A percentile compares a stretch with the other conserved stretches of the same genome.
phyloP scores from a whole-genome alignment of 192 early-diverging fungal genomes.

The Rhizophagus clarus region DNA sequence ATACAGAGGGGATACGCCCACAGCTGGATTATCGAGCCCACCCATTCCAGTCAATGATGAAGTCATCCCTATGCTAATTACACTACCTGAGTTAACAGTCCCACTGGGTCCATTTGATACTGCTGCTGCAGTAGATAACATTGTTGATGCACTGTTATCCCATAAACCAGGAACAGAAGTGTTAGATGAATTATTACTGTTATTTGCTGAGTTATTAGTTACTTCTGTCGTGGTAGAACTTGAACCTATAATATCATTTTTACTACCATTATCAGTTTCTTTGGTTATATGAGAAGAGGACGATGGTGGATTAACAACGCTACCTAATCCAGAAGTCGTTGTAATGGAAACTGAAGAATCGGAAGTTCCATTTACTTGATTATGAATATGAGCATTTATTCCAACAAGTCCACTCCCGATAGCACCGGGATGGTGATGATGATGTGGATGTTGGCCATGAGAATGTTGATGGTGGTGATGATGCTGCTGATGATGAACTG shows the following conservation, averaged over 20 bases:
- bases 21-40: background rate
- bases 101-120: background rate
- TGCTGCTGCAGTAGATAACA: constrained; percentile 1
- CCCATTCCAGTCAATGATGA: background rate
- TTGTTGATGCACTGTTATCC: background rate
- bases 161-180: constrained; percentile 6
- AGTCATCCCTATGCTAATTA: constrained; percentile 15
- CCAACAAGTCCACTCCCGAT: constrained; percentile 26
- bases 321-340: constrained; percentile 5
- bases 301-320: background rate
- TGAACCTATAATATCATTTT: background rate
- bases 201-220: constrained; percentile 3
- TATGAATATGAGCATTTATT: constrained; percentile 10
- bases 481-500: constrained; percentile 33
- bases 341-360: background rate
- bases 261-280: constrained; percentile 13
- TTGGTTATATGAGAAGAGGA: background rate
- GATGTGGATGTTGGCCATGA: constrained; percentile 34
- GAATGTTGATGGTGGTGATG: constrained; percentile 27
- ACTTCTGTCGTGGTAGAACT: background rate
- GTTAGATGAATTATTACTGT: background rate
- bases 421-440: constrained; percentile 23
- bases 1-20: background rate
- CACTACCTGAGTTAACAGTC: background rate
- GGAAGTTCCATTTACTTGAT: background rate